Conservation (phyloP, 2,329 filamentous ascomycete species). For the Epichloe brachyelytri region DNA sequence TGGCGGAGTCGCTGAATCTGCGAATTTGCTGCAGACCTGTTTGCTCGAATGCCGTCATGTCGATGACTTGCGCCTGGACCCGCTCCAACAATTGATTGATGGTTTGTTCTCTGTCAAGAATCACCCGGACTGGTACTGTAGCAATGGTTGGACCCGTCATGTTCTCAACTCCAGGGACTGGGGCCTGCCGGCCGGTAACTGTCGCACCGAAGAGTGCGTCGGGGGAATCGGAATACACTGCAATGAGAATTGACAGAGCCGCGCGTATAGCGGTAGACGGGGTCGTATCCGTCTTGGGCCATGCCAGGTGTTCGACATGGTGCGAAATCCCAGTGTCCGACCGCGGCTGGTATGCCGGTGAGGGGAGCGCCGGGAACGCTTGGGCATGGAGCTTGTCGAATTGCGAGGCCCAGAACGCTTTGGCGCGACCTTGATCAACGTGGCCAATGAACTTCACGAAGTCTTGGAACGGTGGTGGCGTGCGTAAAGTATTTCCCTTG, state of each 20-base stretch:
- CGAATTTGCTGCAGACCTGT: constrained; percentile 1
- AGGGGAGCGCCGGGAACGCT: not conserved
- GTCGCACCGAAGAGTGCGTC: constrained; percentile 19
- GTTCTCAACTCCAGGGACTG: constrained; percentile 12
- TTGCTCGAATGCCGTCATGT: constrained; percentile 4
- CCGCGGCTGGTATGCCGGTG: not conserved
- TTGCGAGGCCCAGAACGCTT: not conserved
- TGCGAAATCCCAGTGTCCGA: constrained; percentile 24
- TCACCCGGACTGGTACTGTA: constrained; percentile 14
- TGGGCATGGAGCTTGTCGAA: not conserved
- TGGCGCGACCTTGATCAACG: not conserved
- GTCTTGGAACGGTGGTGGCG: constrained; percentile 19
- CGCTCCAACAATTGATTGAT: constrained; percentile 28
- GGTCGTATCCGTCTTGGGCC: constrained; percentile 13
- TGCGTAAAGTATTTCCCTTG: constrained; percentile 15
- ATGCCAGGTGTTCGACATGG: not conserved
- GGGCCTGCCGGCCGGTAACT: constrained; percentile 13
- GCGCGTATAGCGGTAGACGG: constrained; percentile 10
- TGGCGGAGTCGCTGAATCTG: not conserved
- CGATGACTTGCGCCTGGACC: constrained; percentile 7
- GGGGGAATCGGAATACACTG: constrained; percentile 18
- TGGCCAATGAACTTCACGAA: constrained; percentile 24
- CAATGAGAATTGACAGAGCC: constrained; percentile 19
- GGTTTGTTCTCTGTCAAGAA: constrained; percentile 15
- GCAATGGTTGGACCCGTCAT: constrained; percentile 17